Evolutionary conservation across 441 rosid genomes (phyloP), one percentile per base, ranked within the genome.

Genomic region (Capsella rubella): DNA sequence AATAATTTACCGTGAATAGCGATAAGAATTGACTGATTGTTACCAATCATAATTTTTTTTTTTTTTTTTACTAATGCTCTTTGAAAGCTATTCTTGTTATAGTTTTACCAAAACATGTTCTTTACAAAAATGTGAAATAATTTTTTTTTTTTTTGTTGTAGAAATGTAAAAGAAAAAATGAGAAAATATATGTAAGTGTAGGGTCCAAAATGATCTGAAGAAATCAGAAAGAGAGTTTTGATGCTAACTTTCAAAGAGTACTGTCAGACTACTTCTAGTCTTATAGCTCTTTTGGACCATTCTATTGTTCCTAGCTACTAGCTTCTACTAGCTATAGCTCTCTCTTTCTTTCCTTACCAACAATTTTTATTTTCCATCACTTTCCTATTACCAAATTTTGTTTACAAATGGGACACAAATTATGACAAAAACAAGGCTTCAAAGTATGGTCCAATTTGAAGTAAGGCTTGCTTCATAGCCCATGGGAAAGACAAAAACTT

Each of bases 261-360:
- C 78, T 74, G 73, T 59, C 69, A 74, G 78, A 66, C 2, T 65
- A 51, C 52, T 55, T 45, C 35, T 28, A 50, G 45, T 55, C 57
- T 56, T 65, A 57, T 57, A 74, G 64, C 69, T 46, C 58, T 69
- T 21, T 45, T 53, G 79, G 79, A 75, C 79, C 79, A 69, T 69
- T 29, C 74, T 75, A 52, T 67, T 9, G 43, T 67, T 66, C 72
- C 54, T 43, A 21, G 25, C 54, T 50, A 35, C 3, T 50, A 21
- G 25, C 25, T 21, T 1, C 25, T 21, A 21, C 25, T 21, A 21
- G 25, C 25, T 21, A 2, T 21, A 21, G 1, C 25, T 47, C 5
- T 46, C 42, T 45, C 65, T 21, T 51, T 68, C 49, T 21, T 58
- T 2, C 3, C 39, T 34, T 39, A 59, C 67, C 77, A 56, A 66